phyloP scores from a whole-genome alignment of 768 basidiomycete genomes.

The Russula foetens region DNA sequence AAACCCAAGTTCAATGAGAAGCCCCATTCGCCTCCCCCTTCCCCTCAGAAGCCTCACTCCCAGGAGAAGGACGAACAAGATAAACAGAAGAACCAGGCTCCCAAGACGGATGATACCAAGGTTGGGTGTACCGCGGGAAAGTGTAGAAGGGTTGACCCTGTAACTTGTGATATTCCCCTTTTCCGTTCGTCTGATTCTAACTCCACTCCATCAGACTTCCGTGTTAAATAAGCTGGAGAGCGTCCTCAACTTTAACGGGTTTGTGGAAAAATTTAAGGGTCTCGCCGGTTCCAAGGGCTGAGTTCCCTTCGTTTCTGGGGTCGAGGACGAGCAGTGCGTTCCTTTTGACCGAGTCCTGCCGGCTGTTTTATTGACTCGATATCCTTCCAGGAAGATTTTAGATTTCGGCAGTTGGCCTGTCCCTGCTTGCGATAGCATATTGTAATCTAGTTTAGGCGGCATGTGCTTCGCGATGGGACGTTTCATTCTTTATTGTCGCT shows the following conservation, averaged over 20 bases:
- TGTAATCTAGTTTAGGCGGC: too few relatives aligned
- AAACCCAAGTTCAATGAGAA: not conserved
- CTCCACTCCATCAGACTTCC: not conserved
- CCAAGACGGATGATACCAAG: not conserved
- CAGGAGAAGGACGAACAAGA: not conserved
- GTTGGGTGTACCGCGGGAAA: not conserved
- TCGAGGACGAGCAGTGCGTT: not conserved
- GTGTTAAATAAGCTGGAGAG: too few relatives aligned
- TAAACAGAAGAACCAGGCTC: not conserved
- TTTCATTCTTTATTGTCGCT: slow-evolving; percentile 8
- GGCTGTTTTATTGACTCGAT: not conserved
- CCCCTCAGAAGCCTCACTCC: not conserved
- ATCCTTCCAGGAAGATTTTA: not conserved
- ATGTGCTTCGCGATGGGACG: not conserved
- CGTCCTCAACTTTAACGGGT: too few relatives aligned
- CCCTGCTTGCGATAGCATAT: too few relatives aligned
- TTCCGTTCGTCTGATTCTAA: not conserved
- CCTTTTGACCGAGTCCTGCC: not conserved
- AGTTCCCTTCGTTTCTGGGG: too few relatives aligned
- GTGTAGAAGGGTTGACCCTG: too few relatives aligned
- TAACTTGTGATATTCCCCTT: not conserved
- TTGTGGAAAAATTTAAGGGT: too few relatives aligned
- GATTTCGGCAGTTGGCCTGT: not conserved
- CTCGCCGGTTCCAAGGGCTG: too few relatives aligned
- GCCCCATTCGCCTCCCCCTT: not conserved